A percentile compares a stretch with the other conserved stretches of the same genome.
phyloP scores from a whole-genome alignment of 2,329 filamentous ascomycete species.

The Aotearoamyces nothofagi region DNA sequence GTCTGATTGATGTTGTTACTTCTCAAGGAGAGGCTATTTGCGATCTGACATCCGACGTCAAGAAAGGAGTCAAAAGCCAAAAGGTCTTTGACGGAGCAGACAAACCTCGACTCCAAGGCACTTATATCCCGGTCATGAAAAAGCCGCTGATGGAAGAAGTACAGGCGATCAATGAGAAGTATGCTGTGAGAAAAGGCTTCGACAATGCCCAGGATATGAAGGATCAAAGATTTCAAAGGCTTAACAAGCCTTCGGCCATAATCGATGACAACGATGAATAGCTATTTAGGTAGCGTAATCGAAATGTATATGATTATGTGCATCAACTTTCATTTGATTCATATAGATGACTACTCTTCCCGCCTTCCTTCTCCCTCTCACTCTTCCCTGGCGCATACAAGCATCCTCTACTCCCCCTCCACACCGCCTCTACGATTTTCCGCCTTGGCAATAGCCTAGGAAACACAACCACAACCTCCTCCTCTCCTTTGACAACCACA shows the following conservation, averaged over 20 bases:
- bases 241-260: too few relatives aligned
- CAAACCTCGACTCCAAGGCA: conserved; percentile 30
- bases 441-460: conserved; percentile 62
- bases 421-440: conserved; percentile 70
- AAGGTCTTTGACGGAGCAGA: conserved; percentile 40
- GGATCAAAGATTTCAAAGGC: too few relatives aligned
- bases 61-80: conserved; percentile 16
- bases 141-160: conserved; percentile 32
- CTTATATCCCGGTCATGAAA: conserved; percentile 39
- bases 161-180: conserved; percentile 42
- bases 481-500: conserved; percentile 80
- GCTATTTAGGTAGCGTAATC: too few relatives aligned
- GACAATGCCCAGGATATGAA: conserved; percentile 24
- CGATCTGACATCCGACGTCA: conserved; percentile 20
- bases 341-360: too few relatives aligned
- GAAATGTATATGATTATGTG: too few relatives aligned
- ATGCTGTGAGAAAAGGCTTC: conserved; percentile 46
- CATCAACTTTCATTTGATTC: too few relatives aligned
- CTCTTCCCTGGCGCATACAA: conserved; percentile 51
- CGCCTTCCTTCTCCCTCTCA: too few relatives aligned
- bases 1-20: conserved; percentile 50
- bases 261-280: too few relatives aligned
- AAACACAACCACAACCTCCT: conserved; percentile 88
- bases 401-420: conserved; percentile 72
- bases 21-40: conserved; percentile 19